A percentile compares a stretch with the other conserved stretches of the same genome.
Evolutionary conservation across 139 green algal genomes (phyloP).

Genomic region (Coelastrella sp.): DNA sequence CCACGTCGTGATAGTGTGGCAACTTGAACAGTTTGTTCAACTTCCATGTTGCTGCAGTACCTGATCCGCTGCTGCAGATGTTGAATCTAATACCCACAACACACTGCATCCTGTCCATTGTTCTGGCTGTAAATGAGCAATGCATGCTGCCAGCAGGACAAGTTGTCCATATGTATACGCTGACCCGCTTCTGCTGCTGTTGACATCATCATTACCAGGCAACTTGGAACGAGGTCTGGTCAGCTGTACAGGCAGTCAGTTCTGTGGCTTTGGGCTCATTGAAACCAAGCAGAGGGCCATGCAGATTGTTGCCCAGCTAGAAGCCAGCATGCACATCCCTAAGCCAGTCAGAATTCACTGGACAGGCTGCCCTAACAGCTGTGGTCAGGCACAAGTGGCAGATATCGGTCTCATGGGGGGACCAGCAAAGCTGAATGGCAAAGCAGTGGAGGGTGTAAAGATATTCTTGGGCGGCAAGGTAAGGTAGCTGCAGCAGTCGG

Average conservation of each 20-base stretch:
- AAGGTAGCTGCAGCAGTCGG: neutral
- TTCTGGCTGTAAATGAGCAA: too few species aligned
- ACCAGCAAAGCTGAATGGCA: constrained; percentile 89
- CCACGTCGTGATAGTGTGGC: neutral
- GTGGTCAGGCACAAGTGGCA: constrained; percentile 95
- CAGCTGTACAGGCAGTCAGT: constrained; percentile 96
- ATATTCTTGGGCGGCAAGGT: constrained; percentile 88
- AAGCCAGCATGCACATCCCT: constrained; percentile 87
- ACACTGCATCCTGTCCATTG: neutral
- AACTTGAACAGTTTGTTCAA: too few species aligned
- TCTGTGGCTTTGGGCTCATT: constrained; percentile 95
- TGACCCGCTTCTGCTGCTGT: too few species aligned
- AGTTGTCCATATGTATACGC: too few species aligned
- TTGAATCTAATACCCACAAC: neutral
- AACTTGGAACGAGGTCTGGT: constrained; percentile 71
- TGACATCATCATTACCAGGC: constrained; percentile 29
- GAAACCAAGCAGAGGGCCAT: constrained; percentile 92
- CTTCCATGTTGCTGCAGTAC: neutral
- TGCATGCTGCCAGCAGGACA: too few species aligned
- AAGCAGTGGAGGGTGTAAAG: constrained; percentile 92
- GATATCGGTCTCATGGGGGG: constrained; percentile 97
- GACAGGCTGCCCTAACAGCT: constrained; percentile 99
- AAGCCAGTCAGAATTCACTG: constrained; percentile 93
- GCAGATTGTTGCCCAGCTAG: constrained; percentile 84
- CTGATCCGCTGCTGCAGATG: neutral